phyloP scores from a whole-genome alignment of 1,284 basidiomycete species.

The Phlebopus sp. region DNA sequence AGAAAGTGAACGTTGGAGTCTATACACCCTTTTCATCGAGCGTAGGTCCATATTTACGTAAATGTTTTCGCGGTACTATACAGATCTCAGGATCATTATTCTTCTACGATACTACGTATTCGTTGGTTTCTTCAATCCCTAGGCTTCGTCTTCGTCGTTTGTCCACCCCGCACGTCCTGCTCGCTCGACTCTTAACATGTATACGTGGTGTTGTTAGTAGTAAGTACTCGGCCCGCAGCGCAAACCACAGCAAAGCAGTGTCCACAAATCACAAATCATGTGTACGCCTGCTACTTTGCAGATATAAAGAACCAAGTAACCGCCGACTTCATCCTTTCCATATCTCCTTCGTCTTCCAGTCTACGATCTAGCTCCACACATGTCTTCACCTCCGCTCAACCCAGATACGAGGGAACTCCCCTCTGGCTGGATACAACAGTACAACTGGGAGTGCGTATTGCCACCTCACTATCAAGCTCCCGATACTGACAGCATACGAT shows the following conservation, averaged over 20 bases:
- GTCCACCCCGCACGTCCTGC: background rate
- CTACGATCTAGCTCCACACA: conserved; percentile 17
- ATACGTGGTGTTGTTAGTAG: conserved; percentile 5
- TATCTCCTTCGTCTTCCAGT: conserved; percentile 2
- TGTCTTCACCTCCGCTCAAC: conserved; percentile 53
- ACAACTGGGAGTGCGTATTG: conserved; percentile 57
- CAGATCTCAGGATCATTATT: conserved; percentile 32
- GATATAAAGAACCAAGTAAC: conserved; percentile 28
- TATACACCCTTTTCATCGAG: conserved; percentile 7
- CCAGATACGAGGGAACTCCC: conserved; percentile 64
- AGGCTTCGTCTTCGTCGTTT: conserved; percentile 6
- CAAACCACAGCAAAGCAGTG: conserved; percentile 35
- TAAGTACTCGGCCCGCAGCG: conserved; percentile 18
- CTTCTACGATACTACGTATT: conserved; percentile 20
- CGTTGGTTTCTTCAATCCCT: conserved; percentile 2
- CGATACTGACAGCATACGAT: conserved; percentile 18
- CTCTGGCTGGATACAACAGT: conserved; percentile 68
- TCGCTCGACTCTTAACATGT: background rate
- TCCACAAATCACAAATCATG: conserved; percentile 25
- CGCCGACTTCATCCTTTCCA: conserved; percentile 7
- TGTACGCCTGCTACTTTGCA: conserved; percentile 8
- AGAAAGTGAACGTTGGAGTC: conserved; percentile 26
- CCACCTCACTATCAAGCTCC: conserved; percentile 12
- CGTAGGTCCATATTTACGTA: conserved; percentile 3
- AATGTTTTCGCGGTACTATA: conserved; percentile 27